Conservation (phyloP, 2,329 filamentous ascomycete species). For the Raffaelea albimanens region DNA sequence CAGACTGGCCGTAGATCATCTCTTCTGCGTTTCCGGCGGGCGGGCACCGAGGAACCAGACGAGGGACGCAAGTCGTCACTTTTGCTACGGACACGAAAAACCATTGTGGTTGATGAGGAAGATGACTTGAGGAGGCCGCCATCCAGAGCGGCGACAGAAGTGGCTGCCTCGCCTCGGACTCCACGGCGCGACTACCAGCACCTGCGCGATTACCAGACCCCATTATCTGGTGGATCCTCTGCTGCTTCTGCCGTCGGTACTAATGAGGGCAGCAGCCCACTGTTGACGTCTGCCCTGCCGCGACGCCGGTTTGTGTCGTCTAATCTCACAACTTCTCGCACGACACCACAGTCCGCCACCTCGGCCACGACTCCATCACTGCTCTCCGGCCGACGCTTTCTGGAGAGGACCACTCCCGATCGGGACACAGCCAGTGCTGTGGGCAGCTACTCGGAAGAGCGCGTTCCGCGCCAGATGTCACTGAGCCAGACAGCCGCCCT, state of each 20-base stretch:
- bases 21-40: slow-evolving; percentile 20
- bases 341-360: slow-evolving; percentile 27
- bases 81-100: slow-evolving; percentile 32
- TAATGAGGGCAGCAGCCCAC: slow-evolving; percentile 17
- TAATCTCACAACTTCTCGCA: slow-evolving; percentile 32
- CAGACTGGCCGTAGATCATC: slow-evolving; percentile 35
- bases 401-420: slow-evolving; percentile 30
- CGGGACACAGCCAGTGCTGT: slow-evolving; percentile 17
- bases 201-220: slow-evolving; percentile 13
- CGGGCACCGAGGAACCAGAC: slow-evolving; percentile 39
- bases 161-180: slow-evolving; percentile 25
- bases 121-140: slow-evolving; percentile 41
- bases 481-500: slow-evolving; percentile 31
- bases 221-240: neutral
- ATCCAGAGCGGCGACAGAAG: slow-evolving; percentile 50
- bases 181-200: slow-evolving; percentile 30
- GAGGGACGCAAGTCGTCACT: slow-evolving; percentile 37
- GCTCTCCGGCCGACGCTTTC: slow-evolving; percentile 31
- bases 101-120: slow-evolving; percentile 33
- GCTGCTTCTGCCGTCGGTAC: neutral
- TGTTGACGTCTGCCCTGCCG: slow-evolving; percentile 36
- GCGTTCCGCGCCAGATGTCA: slow-evolving; percentile 34
- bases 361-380: slow-evolving; percentile 12
- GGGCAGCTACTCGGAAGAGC: slow-evolving; percentile 30
- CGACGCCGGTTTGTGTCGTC: slow-evolving; percentile 44